phyloP scores from a whole-genome alignment of 1,139 yeast genomes.

The Zygosaccharomyces pseudobailii region DNA sequence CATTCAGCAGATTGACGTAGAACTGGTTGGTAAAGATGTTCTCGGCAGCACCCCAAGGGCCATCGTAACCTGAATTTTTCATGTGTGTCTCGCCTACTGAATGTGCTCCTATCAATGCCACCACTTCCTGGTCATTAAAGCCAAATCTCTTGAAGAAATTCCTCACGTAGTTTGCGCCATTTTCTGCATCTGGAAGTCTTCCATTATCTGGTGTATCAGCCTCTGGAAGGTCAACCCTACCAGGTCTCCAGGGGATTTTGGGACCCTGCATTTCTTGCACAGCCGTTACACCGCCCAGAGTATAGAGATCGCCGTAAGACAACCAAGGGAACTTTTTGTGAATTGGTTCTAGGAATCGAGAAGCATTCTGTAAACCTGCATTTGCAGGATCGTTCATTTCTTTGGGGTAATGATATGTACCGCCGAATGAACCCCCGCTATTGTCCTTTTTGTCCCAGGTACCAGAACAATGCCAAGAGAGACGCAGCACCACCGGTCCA shows the following conservation, averaged over 20 bases:
- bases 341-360: conserved; percentile 61
- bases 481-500: conserved; percentile 61
- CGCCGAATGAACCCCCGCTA: conserved; percentile 78
- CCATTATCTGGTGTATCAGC: conserved; percentile 59
- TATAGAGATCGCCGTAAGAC: conserved; percentile 83
- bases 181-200: conserved; percentile 74
- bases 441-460: conserved; percentile 55
- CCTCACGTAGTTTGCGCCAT: conserved; percentile 67
- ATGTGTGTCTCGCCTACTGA: conserved; percentile 75
- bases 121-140: conserved; percentile 77
- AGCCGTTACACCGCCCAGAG: conserved; percentile 81
- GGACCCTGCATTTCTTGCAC: conserved; percentile 88
- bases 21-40: conserved; percentile 81
- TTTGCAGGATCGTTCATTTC: conserved; percentile 71
- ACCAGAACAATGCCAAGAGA: conserved; percentile 76
- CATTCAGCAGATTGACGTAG: conserved; percentile 59
- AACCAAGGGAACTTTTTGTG: conserved; percentile 62
- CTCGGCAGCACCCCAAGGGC: conserved; percentile 94
- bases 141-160: conserved; percentile 67
- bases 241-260: conserved; percentile 80
- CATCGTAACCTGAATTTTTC: conserved; percentile 68
- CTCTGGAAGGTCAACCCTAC: conserved; percentile 55
- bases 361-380: conserved; percentile 64
- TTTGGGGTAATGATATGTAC: conserved; percentile 69
- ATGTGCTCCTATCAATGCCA: conserved; percentile 85